Evolutionary conservation across 2,329 filamentous ascomycete genomes (phyloP), one percentile per base, ranked within the genome.

Genomic region (Aureobasidium lini): DNA sequence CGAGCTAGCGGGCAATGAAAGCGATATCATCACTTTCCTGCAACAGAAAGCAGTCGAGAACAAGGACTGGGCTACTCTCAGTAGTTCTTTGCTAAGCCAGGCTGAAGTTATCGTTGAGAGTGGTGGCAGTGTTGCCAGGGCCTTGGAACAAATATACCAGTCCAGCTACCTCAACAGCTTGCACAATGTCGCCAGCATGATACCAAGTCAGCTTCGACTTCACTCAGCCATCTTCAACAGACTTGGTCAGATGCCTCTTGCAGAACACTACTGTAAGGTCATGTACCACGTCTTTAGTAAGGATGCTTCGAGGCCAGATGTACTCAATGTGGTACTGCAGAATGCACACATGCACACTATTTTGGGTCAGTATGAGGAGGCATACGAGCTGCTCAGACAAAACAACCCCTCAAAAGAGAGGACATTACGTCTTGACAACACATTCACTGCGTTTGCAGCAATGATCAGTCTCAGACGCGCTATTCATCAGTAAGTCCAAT

Each of bases 11-110:
- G 89, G 87, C 0, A 86, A 85, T 36, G 89, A 91, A 57, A 87
- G 87, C 64, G 91, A 96, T 69, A 90, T 86, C 1, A 79, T 96
- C 6, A 81, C 84, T 0, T 96, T 94, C 66, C 80, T 97, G 40
- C 90, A 93, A 64, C 83, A 86, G 15, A 94, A 94, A 71, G 60
- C 62, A 29, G 43, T 61, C 9, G 62, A 63, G 49, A 84, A 84
- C 0, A 89, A 89, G 59, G 92, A 94, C 83, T 94, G 89, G 83
- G 85, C 85, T 56, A 76, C 96, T 2, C 84, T 93, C 75, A 90
- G 88, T 68, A 91, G 90, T 2, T 89, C 90, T 1, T 76, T 96
- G 13, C 78, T 96, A 57, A 91, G 87, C 66, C 92, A 97, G 72
- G 90, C 91, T 2, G 95, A 92, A 70, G 76, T 95, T 43, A 83